These are phyloP conservation scores for Penicillium ochrochloron DNA, from an alignment of 495 filamentous ascomycete genomes.

Conservation along the genomic window DNA sequence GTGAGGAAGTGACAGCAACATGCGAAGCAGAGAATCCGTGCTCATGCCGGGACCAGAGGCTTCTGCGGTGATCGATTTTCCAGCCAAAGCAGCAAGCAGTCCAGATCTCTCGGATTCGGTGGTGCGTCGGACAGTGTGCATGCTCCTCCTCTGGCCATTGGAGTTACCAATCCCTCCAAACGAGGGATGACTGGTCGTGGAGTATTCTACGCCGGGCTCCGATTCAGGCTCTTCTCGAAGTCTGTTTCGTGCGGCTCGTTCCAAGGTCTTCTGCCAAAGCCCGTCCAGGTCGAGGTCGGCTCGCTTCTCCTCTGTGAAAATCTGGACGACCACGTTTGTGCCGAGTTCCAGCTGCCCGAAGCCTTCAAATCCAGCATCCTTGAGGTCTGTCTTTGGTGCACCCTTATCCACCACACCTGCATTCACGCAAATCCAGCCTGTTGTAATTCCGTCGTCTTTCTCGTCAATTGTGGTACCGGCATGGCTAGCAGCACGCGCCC, in stretches of 20 bases:
- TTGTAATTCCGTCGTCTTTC: conserved; percentile 80
- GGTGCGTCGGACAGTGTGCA: conserved; percentile 22
- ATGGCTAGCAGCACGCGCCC: conserved; percentile 72
- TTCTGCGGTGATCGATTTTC: conserved; percentile 8
- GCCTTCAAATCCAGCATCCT: conserved; percentile 62
- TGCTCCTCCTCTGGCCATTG: conserved; percentile 27
- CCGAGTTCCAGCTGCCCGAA: conserved; percentile 67
- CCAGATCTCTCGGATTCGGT: not conserved
- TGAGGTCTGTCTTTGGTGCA: conserved; percentile 36
- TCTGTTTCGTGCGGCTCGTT: conserved; percentile 43
- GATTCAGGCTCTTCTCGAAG: conserved; percentile 22
- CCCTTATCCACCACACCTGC: conserved; percentile 68
- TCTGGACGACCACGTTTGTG: conserved; percentile 80
- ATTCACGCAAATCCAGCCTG: conserved; percentile 96
- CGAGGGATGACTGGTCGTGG: conserved; percentile 21
- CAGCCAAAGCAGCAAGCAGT: conserved; percentile 5
- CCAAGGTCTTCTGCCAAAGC: conserved; percentile 69
- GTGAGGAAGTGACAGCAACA: conserved; percentile 38
- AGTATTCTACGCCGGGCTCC: conserved; percentile 19
- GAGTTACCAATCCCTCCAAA: conserved; percentile 26
- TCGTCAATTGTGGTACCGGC: conserved; percentile 53
- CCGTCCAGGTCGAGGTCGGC: conserved; percentile 81
- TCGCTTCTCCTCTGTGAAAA: conserved; percentile 86
- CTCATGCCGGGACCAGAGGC: conserved; percentile 15
- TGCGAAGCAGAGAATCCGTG: conserved; percentile 36